phyloP scores from a whole-genome alignment of 2,329 filamentous ascomycete species.

The Daldinia eschscholtzii region DNA sequence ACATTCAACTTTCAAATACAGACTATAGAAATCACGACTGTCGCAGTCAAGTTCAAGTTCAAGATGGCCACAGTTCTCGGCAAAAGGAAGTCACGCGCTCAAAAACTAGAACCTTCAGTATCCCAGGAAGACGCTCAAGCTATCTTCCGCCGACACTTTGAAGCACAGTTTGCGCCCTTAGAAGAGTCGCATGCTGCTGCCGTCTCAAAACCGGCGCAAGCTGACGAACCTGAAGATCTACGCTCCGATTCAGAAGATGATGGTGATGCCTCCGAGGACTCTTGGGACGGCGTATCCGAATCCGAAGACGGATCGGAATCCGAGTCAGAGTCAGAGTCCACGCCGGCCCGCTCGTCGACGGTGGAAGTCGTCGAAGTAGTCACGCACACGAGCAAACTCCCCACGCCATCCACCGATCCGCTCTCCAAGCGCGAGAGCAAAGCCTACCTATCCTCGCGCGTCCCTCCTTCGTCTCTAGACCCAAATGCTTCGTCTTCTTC shows the following conservation, averaged over 20 bases:
- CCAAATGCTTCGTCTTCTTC: slow-evolving; percentile 42
- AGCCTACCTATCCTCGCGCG: slow-evolving; percentile 72
- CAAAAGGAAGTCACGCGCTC: slow-evolving; percentile 61
- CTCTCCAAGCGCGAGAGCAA: slow-evolving; percentile 79
- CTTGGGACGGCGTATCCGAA: slow-evolving; percentile 74
- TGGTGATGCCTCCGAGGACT: slow-evolving; percentile 47
- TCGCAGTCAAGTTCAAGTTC: background rate
- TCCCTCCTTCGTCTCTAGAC: slow-evolving; percentile 55
- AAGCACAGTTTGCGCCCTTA: slow-evolving; percentile 86
- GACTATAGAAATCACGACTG: background rate
- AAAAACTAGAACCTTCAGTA: slow-evolving; percentile 47
- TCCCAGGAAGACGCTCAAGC: slow-evolving; percentile 72
- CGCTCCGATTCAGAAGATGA: slow-evolving; percentile 47
- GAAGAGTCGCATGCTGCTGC: slow-evolving; percentile 41
- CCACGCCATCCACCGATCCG: slow-evolving; percentile 51
- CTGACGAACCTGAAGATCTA: slow-evolving; percentile 52
- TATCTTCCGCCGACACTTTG: slow-evolving; percentile 86
- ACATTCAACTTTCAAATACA: background rate
- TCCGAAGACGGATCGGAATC: slow-evolving; percentile 59
- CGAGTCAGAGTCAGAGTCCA: slow-evolving; percentile 46
- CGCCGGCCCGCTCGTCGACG: slow-evolving; percentile 31
- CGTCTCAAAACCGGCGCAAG: slow-evolving; percentile 42
- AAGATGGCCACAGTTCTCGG: slow-evolving; percentile 61
- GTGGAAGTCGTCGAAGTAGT: slow-evolving; percentile 68
- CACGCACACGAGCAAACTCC: slow-evolving; percentile 65